phyloP scores from a whole-genome alignment of 306 rosid genomes.

The Benincasa hispida region DNA sequence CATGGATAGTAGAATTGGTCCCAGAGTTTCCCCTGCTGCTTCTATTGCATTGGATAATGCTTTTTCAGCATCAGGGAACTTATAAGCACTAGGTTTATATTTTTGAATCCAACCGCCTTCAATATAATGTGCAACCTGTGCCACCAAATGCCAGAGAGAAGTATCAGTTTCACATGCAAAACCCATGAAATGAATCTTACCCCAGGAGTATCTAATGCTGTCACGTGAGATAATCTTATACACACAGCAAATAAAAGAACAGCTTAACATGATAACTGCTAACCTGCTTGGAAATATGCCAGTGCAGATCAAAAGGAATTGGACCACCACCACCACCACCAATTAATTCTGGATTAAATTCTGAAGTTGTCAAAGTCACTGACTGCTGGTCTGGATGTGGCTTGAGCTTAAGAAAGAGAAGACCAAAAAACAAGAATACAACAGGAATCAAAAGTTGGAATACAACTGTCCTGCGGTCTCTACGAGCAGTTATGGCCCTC shows the following conservation, averaged over 20 bases:
- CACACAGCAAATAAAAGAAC: background rate
- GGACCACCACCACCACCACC: slow-evolving; percentile 98
- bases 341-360: slow-evolving; percentile 74
- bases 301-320: slow-evolving; percentile 68
- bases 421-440: slow-evolving; percentile 74
- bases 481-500: slow-evolving; percentile 82
- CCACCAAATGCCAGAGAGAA: slow-evolving; percentile 12
- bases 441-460: slow-evolving; percentile 94
- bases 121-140: slow-evolving; percentile 57
- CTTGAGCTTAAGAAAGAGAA: slow-evolving; percentile 82
- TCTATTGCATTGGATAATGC: slow-evolving; percentile 66
- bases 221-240: background rate
- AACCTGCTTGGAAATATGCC: slow-evolving; percentile 79
- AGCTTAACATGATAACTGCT: slow-evolving; percentile 16
- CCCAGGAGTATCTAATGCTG: background rate
- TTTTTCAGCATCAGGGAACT: slow-evolving; percentile 63
- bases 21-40: slow-evolving; percentile 79
- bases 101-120: slow-evolving; percentile 82
- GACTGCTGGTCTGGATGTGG: slow-evolving; percentile 93
- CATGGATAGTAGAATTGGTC: slow-evolving; percentile 75
- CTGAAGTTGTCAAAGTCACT: slow-evolving; percentile 69
- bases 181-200: slow-evolving; percentile 10
- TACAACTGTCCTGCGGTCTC: slow-evolving; percentile 76
- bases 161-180: slow-evolving; percentile 1
- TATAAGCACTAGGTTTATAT: slow-evolving; percentile 43